Base-by-base conservation (phyloP, 2,329 filamentous ascomycete species). In the Fusarium abutilonis region DNA sequence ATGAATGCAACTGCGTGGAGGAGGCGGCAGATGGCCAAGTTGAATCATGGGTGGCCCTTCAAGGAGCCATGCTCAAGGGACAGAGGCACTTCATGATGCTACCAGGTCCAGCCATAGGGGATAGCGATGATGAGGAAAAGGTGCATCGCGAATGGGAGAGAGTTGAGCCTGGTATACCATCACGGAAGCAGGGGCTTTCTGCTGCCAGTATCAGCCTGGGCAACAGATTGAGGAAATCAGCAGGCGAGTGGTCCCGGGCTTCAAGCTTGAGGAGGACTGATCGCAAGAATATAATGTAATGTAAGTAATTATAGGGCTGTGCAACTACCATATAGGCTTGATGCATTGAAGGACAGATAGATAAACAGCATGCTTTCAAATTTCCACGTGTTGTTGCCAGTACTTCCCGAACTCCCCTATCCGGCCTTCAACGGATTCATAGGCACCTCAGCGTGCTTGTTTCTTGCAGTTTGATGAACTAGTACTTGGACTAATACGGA, bases 1-100 rank as follows among this genome's bases (percentile, higher is more conserved):
- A 89, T 67, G 87, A 89, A 69, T 89, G 87, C 68, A 78, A 84
- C 56, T 89, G 87, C 65, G 78, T 82, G 0, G 78, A 82, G 13
- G 82, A 87, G 60, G 85, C 86, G 1, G 78, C 77, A 53, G 80
- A 77, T 42, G 86, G 84, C 1, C 78, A 85, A 36, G 81, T 88
- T 9, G 86, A 88, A 71, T 85, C 83, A 17, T 87, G 86, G 83
- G 81, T 82, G 0, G 85, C 84, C 4, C 67, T 78, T 0, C 72
- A 74, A 31, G 75, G 73, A 7, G 76, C 73, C 10, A 72, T 78
- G 72, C 69, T 74, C 49, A 79, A 74, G 58, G 70, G 70, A 1
- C 67, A 67, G 21, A 63, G 57, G 11, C 55, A 70, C 17, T 13
- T 68, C 26, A 39, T 66, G 6, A 62, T 70, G 63, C 52, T 76